Evolutionary conservation across 352 stramenopile genomes (phyloP).

Genomic region (Aphanomyces euteiches): DNA sequence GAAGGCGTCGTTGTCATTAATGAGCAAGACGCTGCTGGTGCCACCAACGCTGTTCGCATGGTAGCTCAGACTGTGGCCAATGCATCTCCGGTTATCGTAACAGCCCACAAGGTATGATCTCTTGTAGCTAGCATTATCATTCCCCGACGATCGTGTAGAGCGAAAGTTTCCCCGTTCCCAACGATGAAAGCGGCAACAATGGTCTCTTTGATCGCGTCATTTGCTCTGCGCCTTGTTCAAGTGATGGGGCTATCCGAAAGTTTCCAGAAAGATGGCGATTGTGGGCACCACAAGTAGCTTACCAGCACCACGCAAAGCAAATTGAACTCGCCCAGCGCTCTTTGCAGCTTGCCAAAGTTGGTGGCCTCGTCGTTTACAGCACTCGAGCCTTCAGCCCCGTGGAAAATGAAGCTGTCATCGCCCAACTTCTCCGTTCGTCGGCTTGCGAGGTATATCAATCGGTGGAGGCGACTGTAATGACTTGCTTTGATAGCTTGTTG

Average conservation of each 20-base stretch:
- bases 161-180: slow-evolving; percentile 52
- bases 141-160: neutral
- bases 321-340: slow-evolving; percentile 78
- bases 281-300: slow-evolving; percentile 53
- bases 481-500: slow-evolving; percentile 38
- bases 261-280: slow-evolving; percentile 76
- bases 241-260: slow-evolving; percentile 75
- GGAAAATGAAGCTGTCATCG: slow-evolving; percentile 82
- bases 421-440: slow-evolving; percentile 54
- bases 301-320: slow-evolving; percentile 57
- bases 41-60: slow-evolving; percentile 49
- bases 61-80: slow-evolving; percentile 55
- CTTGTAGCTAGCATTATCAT: too few species aligned
- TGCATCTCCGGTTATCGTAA: slow-evolving; percentile 52
- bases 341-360: slow-evolving; percentile 36
- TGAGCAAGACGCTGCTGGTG: slow-evolving; percentile 53
- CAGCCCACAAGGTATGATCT: slow-evolving; percentile 56
- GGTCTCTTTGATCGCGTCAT: slow-evolving; percentile 68
- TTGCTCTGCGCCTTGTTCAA: slow-evolving; percentile 71
- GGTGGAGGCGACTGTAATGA: neutral
- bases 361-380: slow-evolving; percentile 60
- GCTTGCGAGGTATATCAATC: slow-evolving; percentile 41
- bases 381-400: slow-evolving; percentile 80
- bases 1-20: slow-evolving; percentile 62
- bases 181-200: slow-evolving; percentile 18